Evolutionary conservation across 2,329 filamentous ascomycete genomes (phyloP), one percentile per base, ranked within the genome.

Genomic region (Tolypocladium guangdongense): DNA sequence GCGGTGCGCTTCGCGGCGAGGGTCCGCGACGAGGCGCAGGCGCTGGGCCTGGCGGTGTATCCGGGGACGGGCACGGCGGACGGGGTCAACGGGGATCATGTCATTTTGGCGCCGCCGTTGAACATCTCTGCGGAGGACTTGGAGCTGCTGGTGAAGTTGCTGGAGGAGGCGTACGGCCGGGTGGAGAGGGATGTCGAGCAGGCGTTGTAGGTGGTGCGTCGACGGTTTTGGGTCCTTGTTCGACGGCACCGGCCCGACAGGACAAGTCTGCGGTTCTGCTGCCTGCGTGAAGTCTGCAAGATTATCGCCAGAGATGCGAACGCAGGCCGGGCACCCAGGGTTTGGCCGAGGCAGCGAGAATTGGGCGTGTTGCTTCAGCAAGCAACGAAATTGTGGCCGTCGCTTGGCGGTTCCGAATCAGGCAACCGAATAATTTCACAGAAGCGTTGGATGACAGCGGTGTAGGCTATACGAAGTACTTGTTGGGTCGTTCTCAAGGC

Each of bases 21-120:
- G n/a, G 59, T 71, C 1, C 63, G 65, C 48, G 60, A 65, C 32
- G 47, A 59, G 0, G 69, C 68, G 0, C 66, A 68, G 7, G 54
- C 61, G 36, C 62, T 60, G 30, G 65, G 66, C 0, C 65, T 77
- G 46, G 67, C 68, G 1, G 55, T 89, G 3, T 90, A 88, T 62
- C 82, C 81, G 1, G 84, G 83, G 0, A 69, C 71, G 0, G 85
- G 85, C 3, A 82, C 81, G 0, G 77, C 74, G 1, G 83, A 77
- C 56, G 76, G 87, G 38, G 73, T 78, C 1, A 63, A 64, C 1
- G 86, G 87, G 11, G 87, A 91, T 61, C 84, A 88, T 64, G 71
- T 89, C 37, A 74, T 90, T n/a, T 61, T 91, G 18, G 79, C 85
- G 2, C 87, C 88, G 1, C 77, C 87, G 0, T 90, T 83, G 64